Conservation (phyloP, 345 rosid species). For the Hirschfeldia incana region DNA sequence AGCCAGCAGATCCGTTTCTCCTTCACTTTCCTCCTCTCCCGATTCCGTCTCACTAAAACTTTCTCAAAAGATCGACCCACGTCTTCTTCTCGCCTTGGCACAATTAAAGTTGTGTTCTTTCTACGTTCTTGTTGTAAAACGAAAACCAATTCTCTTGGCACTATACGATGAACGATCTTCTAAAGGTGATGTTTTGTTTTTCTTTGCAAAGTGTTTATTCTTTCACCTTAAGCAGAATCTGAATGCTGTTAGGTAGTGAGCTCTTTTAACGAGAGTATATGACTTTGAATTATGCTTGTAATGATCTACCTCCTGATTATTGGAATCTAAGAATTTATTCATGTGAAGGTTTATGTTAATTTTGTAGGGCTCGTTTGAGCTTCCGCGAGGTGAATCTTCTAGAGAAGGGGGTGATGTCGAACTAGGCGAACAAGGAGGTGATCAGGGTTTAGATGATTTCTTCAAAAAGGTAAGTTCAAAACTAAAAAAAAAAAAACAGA, state of each 20-base stretch:
- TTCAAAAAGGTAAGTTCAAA: conserved; percentile 63
- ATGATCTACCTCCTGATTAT: not conserved
- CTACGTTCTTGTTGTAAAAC: not conserved
- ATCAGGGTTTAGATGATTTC: conserved; percentile 78
- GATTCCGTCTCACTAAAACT: conserved; percentile 22
- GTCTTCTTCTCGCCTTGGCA: not conserved
- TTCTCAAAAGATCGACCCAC: conserved; percentile 14
- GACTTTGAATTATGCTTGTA: not conserved
- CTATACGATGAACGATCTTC: conserved; percentile 40
- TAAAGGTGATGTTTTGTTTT: conserved; percentile 25
- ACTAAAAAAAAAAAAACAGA: not conserved
- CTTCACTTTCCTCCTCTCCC: conserved; percentile 4
- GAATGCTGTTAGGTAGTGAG: not conserved
- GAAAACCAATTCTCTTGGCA: not conserved
- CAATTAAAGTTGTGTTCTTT: conserved; percentile 2
- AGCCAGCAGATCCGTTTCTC: conserved; percentile 34
- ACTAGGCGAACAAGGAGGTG: conserved; percentile 59
- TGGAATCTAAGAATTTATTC: not conserved
- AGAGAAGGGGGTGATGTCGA: conserved; percentile 72
- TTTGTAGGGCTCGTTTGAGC: conserved; percentile 77
- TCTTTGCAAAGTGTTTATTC: too few relatives aligned
- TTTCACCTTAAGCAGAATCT: conserved; percentile 23
- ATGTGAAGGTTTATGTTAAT: too few relatives aligned
- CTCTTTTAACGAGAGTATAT: not conserved
- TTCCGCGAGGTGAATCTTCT: conserved; percentile 67